Base-by-base conservation (phyloP, 176 grass and related monocot species). In the Carex parvula region DNA sequence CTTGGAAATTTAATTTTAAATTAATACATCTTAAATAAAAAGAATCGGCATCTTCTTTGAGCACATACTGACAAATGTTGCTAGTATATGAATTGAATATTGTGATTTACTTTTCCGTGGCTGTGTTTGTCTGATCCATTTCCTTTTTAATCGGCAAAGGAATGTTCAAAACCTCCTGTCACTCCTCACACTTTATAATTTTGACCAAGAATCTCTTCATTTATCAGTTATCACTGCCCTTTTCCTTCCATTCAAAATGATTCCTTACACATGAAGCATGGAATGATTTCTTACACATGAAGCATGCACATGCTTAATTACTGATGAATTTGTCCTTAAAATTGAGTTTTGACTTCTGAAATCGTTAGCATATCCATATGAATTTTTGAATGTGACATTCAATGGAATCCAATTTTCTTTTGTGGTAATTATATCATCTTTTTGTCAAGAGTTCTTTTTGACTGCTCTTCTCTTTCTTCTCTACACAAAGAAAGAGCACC, bases 121-220 rank as follows among this genome's bases (percentile, higher is more conserved):
- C 44, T 52, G 70, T 74, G 15, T 74, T 74, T 42, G 21, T n/a
- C 9, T 74, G 70, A 73, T 12, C 30, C 16, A 32, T 24, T 14
- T 48, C 20, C 11, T 24, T 74, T 52, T 53, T 74, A 26, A 53
- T 52, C 24, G 44, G 13, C 14, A 75, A 54, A 75, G 46, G 44
- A 75, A 75, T 75, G 26, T 54, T 54, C 71, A 75, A 53, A 30
- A 22, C 53, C 12, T 24, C 20, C 20, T 62, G 20, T 62, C 60
- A 24, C 8, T 9, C 18, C 60, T 24, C 18, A 62, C 8, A 75
- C 71, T 75, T 54, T 75, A 52, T 6, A 75, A 24, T 54, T 75
- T 75, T 75, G 71, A 75, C 71, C 46, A 75, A 75, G 71, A 75
- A 75, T 54, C 44, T 53, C 70, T 53, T 74, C 52, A 46, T 24